Percentiles rank a stretch among this genome's conserved stretches.
phyloP scores from a whole-genome alignment of 2,329 filamentous ascomycete genomes.

The Sordariomycetes sp. region DNA sequence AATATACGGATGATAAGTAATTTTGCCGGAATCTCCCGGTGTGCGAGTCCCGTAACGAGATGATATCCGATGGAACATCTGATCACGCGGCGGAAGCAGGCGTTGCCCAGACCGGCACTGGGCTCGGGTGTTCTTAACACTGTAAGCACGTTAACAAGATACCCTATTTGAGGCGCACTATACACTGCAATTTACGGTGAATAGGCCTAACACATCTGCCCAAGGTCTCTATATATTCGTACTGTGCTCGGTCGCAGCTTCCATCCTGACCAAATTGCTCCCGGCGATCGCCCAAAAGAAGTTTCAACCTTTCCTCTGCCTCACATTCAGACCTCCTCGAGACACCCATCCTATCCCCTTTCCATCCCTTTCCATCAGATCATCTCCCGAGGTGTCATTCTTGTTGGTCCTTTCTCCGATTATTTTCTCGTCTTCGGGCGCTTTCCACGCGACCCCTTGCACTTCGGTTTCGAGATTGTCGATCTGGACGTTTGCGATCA shows the following conservation, averaged over 20 bases:
- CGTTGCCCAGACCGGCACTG: neutral
- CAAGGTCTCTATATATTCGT: neutral
- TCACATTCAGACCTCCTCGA: slow-evolving; percentile 4
- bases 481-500: neutral
- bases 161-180: neutral
- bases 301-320: slow-evolving; percentile 3
- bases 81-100: neutral
- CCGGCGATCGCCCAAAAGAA: slow-evolving; percentile 9
- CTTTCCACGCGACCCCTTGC: neutral
- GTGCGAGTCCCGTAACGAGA: neutral
- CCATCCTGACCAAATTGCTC: neutral
- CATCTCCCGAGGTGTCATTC: slow-evolving; percentile 1
- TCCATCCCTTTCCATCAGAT: slow-evolving; percentile 3
- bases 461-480: neutral
- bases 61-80: neutral
- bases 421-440: neutral
- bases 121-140: neutral
- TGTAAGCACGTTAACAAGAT: neutral
- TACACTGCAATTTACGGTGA: neutral
- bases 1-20: too few relatives aligned
- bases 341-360: slow-evolving; percentile 1
- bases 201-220: neutral
- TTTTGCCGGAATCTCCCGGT: too few relatives aligned
- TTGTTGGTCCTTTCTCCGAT: neutral
- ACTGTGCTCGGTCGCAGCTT: neutral